Conservation (phyloP, 2,329 filamentous ascomycete species). For the Dactylonectria estremocensis region DNA sequence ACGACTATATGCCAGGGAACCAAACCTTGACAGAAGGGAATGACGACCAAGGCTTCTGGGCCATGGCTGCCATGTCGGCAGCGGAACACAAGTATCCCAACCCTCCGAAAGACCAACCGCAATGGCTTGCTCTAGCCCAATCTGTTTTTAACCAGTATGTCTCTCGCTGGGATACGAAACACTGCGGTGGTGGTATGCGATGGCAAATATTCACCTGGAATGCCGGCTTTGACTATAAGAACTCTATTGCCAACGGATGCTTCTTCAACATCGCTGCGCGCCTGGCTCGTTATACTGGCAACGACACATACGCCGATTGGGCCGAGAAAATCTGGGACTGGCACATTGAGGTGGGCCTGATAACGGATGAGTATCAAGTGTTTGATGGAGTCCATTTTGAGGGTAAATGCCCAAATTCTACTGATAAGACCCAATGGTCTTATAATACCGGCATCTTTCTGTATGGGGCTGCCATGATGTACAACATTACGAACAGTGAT, state of each 20-base stretch:
- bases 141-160: slow-evolving; percentile 86
- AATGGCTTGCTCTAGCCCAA: slow-evolving; percentile 83
- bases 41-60: slow-evolving; percentile 89
- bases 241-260: slow-evolving; percentile 78
- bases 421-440: slow-evolving; percentile 75
- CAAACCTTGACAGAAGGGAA: slow-evolving; percentile 75
- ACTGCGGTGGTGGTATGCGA: slow-evolving; percentile 81
- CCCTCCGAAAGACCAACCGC: slow-evolving; percentile 72
- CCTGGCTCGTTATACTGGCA: slow-evolving; percentile 83
- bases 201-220: slow-evolving; percentile 92
- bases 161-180: slow-evolving; percentile 75
- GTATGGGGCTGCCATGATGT: slow-evolving; percentile 72
- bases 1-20: slow-evolving; percentile 78
- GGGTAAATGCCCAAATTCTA: slow-evolving; percentile 60
- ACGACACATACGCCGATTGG: slow-evolving; percentile 84
- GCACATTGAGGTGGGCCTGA: slow-evolving; percentile 69
- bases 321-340: slow-evolving; percentile 80
- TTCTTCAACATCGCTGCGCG: slow-evolving; percentile 80
- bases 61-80: slow-evolving; percentile 84
- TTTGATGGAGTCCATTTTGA: slow-evolving; percentile 64
- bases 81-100: slow-evolving; percentile 84
- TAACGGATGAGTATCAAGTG: slow-evolving; percentile 68
- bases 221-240: slow-evolving; percentile 79
- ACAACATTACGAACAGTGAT: slow-evolving; percentile 68
- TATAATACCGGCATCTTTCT: slow-evolving; percentile 80